These are phyloP conservation scores for Neurospora discreta DNA, from an alignment of 495 filamentous ascomycete species.

Conservation along the genomic window DNA sequence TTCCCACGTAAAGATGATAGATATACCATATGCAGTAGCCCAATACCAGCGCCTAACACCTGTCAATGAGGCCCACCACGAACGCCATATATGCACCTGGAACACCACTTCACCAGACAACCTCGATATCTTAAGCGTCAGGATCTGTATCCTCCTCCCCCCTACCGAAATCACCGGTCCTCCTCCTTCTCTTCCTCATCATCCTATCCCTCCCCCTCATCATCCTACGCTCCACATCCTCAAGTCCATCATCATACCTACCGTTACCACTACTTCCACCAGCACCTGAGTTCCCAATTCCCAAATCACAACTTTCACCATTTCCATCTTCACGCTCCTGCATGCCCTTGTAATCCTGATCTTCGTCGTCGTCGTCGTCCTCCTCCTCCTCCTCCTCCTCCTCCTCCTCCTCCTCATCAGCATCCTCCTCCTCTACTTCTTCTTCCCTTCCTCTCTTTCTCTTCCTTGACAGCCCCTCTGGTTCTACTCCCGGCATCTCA, in stretches of 20 bases:
- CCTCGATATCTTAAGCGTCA: background rate
- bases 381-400: background rate
- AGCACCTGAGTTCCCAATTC: background rate
- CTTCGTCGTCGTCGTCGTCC: background rate
- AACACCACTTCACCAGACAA: background rate
- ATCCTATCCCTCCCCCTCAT: background rate
- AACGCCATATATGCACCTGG: background rate
- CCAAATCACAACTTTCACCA: background rate
- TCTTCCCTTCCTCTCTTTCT: too few relatives aligned
- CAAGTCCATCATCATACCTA: background rate
- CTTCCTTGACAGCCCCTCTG: background rate
- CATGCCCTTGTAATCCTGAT: background rate
- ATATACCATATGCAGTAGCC: background rate
- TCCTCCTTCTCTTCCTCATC: background rate
- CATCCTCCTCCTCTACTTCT: too few relatives aligned
- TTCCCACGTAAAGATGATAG: background rate
- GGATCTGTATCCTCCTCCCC: background rate
- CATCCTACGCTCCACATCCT: background rate
- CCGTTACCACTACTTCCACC: background rate
- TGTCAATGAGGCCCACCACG: background rate
- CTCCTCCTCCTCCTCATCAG: background rate
- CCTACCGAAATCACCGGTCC: background rate
- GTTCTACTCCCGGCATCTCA: background rate
- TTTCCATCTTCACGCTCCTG: background rate
- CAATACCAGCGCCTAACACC: background rate